Evolutionary conservation across 257 asterid genomes (phyloP).

Genomic region (Cinchona pubescens): DNA sequence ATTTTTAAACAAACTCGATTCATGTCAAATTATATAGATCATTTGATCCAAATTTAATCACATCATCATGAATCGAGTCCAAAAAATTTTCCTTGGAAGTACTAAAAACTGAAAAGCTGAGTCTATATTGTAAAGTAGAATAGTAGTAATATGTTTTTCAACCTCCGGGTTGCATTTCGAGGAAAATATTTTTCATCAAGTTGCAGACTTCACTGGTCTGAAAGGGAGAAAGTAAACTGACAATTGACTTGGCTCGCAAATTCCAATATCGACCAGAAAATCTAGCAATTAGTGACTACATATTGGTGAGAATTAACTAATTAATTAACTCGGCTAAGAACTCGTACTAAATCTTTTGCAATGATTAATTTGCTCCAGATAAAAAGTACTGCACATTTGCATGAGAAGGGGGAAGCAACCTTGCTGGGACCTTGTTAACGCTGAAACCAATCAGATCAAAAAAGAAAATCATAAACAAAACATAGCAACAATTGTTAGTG

Average conservation of each 20-base stretch:
- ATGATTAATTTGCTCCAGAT: neutral
- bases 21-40: no score
- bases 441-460: no score
- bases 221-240: constrained; percentile 7
- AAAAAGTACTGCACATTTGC: neutral
- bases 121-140: no score
- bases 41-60: no score
- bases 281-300: neutral
- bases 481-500: no score
- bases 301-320: neutral
- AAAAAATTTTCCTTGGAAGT: no score
- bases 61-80: no score
- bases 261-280: neutral
- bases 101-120: neutral
- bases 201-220: neutral
- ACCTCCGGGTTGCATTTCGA: constrained; percentile 4
- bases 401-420: neutral
- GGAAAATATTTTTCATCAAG: constrained; percentile 5
- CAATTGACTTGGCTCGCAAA: constrained; percentile 12
- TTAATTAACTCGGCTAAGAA: neutral
- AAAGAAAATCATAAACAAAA: no score
- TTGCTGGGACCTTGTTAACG: no score
- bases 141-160: neutral
- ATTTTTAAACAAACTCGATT: no score
- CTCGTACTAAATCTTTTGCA: neutral